Evolutionary conservation across 371 early-diverging fungal species (phyloP).

Genomic region (Saksenaea vasiformis): DNA sequence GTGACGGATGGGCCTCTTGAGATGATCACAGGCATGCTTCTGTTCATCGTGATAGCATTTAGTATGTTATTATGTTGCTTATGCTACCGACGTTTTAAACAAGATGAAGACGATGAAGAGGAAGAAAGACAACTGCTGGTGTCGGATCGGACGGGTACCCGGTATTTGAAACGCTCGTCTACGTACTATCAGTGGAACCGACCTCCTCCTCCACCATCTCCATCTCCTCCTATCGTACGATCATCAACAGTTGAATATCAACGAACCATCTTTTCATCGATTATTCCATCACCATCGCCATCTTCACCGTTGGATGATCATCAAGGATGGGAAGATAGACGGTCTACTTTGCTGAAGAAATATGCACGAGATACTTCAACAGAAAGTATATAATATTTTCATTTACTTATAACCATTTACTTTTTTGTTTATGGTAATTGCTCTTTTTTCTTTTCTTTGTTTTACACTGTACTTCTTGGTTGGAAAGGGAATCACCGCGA

Average conservation of each 20-base stretch:
- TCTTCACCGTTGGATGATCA: conserved; percentile 6
- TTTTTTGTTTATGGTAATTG: conserved; percentile 11
- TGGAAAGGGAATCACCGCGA: not conserved
- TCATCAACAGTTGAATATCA: not conserved
- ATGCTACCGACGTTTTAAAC: not conserved
- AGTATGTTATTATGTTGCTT: conserved; percentile 9
- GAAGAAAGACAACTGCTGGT: conserved; percentile 8
- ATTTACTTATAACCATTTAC: not conserved
- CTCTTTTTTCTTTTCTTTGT: too few relatives aligned
- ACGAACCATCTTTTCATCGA: not conserved
- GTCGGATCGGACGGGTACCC: conserved; percentile 6
- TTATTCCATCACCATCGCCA: conserved; percentile 5
- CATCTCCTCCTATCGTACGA: not conserved
- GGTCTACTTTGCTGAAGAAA: conserved; percentile 18
- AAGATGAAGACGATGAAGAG: conserved; percentile 4
- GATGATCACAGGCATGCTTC: not conserved
- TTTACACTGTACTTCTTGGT: not conserved
- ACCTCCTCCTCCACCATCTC: conserved; percentile 4
- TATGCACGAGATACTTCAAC: conserved; percentile 9
- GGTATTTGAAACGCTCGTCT: conserved; percentile 15
- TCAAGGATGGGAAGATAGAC: conserved; percentile 15
- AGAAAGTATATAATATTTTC: not conserved
- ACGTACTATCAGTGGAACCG: conserved; percentile 25
- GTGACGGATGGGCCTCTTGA: not conserved
- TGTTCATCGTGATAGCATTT: not conserved